Percentiles rank a stretch among this genome's conserved stretches.
Conservation (phyloP, 108 stramenopile species). For the Parietichytrium sp. region DNA sequence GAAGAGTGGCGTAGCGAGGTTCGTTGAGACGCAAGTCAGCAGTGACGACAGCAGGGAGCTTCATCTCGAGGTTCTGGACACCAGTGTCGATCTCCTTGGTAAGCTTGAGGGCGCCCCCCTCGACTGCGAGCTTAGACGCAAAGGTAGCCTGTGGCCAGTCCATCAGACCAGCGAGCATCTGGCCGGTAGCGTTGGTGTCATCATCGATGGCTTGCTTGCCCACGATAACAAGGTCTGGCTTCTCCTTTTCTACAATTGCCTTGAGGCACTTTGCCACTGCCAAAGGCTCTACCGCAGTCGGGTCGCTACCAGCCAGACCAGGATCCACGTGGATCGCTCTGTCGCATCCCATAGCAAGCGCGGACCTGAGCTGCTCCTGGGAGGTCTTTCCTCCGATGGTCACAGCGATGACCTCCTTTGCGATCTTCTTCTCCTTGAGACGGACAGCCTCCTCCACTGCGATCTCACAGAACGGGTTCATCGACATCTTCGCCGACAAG, state of each 20-base stretch:
- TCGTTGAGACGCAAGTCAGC: conserved; percentile 97
- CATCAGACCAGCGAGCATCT: conserved; percentile 84
- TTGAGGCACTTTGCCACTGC: conserved; percentile 75
- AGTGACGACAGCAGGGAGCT: conserved; percentile 89
- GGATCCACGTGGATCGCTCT: conserved; percentile 85
- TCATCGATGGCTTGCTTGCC: conserved; percentile 99
- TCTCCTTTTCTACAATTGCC: conserved; percentile 69
- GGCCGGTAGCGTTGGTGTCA: conserved; percentile 58
- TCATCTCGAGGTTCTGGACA: conserved; percentile 55
- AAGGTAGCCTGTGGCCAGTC: conserved; percentile 95
- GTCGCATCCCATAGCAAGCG: conserved; percentile 71
- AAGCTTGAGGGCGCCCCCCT: conserved; percentile 72
- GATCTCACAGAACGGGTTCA: conserved; percentile 99
- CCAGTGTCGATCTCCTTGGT: conserved; percentile 96
- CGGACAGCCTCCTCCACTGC: conserved; percentile 92
- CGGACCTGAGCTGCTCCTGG: conserved; percentile 87
- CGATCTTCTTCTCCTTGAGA: conserved; percentile 80
- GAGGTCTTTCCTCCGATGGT: conserved; percentile 95
- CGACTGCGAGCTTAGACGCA: conserved; percentile 78
- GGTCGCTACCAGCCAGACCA: conserved; percentile 83
- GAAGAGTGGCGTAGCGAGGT: conserved; percentile 97
- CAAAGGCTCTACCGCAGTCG: conserved; percentile 92
- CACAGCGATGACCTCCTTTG: conserved; percentile 87
- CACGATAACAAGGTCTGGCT: conserved; percentile 80
- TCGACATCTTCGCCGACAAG: conserved; percentile 91